Evolutionary conservation across 345 rosid genomes (phyloP), one percentile per base, ranked within the genome.

Genomic region (Rhodomyrtus tomentosa): DNA sequence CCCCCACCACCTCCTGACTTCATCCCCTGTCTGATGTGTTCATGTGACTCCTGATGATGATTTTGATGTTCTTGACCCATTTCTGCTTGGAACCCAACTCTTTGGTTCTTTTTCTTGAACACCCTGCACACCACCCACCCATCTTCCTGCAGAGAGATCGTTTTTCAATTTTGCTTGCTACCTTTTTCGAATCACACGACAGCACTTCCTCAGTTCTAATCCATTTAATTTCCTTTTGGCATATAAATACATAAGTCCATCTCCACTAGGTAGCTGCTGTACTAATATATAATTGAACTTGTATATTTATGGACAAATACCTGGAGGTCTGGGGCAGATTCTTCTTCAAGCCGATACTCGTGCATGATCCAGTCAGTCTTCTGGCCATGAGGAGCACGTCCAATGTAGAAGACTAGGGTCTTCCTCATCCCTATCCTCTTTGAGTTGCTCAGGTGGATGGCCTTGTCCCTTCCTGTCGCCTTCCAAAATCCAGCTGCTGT

Each of bases 301-400:
- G 32, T 72, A 48, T 25, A 36, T 50, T 15, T 74, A 48, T 68
- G 52, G 85, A 9, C 58, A 38, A 5, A 27, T 84, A 94, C 98
- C 96, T 94, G 98, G 76, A 91, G 86, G 49, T 93, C 94, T 12
- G 94, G 87, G 86, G 40, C 36, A 16, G 82, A 25, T 22, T 93
- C 91, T 55, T 87, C 93, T 49, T 94, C 98, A 2, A 97, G 84
- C 80, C 99, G 99, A 83, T 97, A 97, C 85, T 97, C 99, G n/a
- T 97, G 99, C 99, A 97, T 97, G 92, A 97, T 95, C 99, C 99
- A 97, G 54, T 97, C 98, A 2, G 98, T 95, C 89, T 95, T 97
- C 38, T 95, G 96, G 85, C 99, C 99, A 56, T 97, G 98, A 90
- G 99, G 99, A 24, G 99, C 99, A 55, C 99, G 95, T 49, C 99